Evolutionary conservation across 306 rosid species (phyloP).

Genomic region (Quercus ilex): DNA sequence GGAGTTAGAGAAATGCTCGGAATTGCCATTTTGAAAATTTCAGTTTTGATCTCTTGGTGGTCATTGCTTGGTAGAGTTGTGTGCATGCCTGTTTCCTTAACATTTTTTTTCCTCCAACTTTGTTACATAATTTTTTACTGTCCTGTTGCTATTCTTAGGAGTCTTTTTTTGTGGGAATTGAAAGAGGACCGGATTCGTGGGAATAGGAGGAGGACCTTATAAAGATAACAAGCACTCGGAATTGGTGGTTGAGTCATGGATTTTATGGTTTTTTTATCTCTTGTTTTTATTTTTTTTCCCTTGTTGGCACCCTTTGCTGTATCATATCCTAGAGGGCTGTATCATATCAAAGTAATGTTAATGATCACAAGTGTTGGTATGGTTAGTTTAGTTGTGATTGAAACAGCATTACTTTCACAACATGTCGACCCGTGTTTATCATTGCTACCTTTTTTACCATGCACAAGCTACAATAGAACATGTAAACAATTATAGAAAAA

Average conservation of each 20-base stretch:
- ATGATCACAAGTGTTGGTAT: too few relatives aligned
- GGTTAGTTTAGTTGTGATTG: too few relatives aligned
- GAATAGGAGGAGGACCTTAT: too few relatives aligned
- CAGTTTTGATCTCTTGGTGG: slow-evolving; percentile 1
- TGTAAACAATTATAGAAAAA: too few relatives aligned
- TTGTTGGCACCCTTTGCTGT: too few relatives aligned
- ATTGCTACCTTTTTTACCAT: too few relatives aligned
- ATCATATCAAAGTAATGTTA: too few relatives aligned
- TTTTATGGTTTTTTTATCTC: not conserved
- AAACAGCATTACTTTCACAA: too few relatives aligned
- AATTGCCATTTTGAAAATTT: not conserved
- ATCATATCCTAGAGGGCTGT: too few relatives aligned
- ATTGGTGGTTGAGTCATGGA: not conserved
- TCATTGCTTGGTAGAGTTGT: not conserved
- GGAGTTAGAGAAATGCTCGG: slow-evolving; percentile 18
- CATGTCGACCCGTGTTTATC: too few relatives aligned
- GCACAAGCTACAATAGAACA: too few relatives aligned
- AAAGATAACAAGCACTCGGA: not conserved
- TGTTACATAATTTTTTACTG: not conserved
- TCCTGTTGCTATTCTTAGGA: not conserved
- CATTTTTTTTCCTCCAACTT: not conserved
- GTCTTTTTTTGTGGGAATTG: not conserved
- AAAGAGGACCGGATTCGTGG: not conserved
- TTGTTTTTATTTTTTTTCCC: too few relatives aligned
- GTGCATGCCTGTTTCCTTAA: not conserved